Evolutionary conservation across 2,329 filamentous ascomycete species (phyloP), one percentile per base, ranked within the genome.

Genomic region (Chaetomiaceae sp.): DNA sequence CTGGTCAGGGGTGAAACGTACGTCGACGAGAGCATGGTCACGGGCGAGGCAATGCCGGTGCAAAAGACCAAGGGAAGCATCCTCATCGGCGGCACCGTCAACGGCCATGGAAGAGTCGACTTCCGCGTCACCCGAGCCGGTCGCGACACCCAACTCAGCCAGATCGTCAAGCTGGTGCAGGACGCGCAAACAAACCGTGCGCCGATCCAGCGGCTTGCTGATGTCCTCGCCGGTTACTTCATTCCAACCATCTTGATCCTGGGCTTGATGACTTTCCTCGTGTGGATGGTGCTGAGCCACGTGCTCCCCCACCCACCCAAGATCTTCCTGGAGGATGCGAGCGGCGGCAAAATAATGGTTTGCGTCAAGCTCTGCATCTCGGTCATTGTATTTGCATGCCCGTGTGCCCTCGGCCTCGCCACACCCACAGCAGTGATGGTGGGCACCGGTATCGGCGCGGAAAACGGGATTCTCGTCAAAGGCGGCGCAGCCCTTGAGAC

Each of bases 391-490:
- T 96, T 98, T 65, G 93, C 93, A 4, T 98, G 93, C 62, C 93
- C 93, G 15, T 98, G 93, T 62, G 93, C 93, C 1, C 79, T 98
- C n/a, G 93, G 93, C 46, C 76, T 98, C 15, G 90, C 89, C 19
- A 97, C 93, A 1, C 93, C 93, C 2, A 98, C 93, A 0, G 93
- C 93, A 2, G 90, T 98, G 63, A 97, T 98, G 93, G 93, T 98
- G 24, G 93, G 93, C 35, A 97, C 93, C n/a, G 93, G 93, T 49
- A 83, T 96, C 26, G 93, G 93, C 41, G 93, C 93, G 2, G 87
- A 96, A 66, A 85, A 95, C 57, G 93, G 93, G 19, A 98, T 98
- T 57, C 73, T 98, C n/a, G 89, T 97, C 64, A 98, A 98, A 68
- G 91, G 93, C 45, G 93, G 93, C 46, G 90, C 88, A 33, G 89